Conservation (phyloP, 1,284 basidiomycete species). For the Moniliella sp. region DNA sequence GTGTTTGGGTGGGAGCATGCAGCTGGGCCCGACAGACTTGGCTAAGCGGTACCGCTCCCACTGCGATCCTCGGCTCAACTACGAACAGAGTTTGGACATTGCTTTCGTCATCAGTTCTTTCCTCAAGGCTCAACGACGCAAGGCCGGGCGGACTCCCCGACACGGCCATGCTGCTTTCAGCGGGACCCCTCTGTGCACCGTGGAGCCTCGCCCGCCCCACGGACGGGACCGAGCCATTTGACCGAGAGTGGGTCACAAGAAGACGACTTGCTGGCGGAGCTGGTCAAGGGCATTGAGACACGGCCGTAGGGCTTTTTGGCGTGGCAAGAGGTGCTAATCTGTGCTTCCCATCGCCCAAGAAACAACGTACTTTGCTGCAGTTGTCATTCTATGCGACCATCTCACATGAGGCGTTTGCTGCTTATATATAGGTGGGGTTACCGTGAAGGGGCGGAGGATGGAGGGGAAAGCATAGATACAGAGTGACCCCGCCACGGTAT, state of each 20-base stretch:
- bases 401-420: no score
- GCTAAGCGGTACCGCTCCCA: constrained; percentile 37
- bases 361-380: no score
- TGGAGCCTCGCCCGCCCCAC: neutral
- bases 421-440: no score
- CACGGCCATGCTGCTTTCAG: neutral
- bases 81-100: constrained; percentile 39
- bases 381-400: no score
- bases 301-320: no score
- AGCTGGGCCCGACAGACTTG: constrained; percentile 40
- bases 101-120: constrained; percentile 26
- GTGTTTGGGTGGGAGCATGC: constrained; percentile 43
- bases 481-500: no score
- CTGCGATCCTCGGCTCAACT: constrained; percentile 37
- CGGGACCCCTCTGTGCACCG: neutral
- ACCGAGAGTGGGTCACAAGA: no score
- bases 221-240: neutral
- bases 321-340: no score
- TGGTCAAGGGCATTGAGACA: neutral
- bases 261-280: neutral
- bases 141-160: no score
- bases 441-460: no score
- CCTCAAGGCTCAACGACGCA: constrained; percentile 15
- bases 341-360: no score
- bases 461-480: no score